Base-by-base conservation (phyloP, 257 asterid species). In the Nicotiana tomentosiformis region DNA sequence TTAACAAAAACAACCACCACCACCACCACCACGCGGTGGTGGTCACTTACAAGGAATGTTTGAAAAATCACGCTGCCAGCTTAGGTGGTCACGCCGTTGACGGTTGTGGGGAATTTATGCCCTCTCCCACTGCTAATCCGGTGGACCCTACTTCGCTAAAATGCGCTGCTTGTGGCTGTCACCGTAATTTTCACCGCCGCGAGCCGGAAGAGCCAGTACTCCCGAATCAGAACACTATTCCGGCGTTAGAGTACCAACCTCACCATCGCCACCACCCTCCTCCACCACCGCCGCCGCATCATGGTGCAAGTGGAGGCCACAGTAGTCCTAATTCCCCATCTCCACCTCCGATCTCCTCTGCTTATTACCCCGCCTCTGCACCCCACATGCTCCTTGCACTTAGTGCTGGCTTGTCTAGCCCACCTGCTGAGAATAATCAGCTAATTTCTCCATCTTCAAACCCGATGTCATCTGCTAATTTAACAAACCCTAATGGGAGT, bases 151-250 rank as follows among this genome's bases (percentile, higher is more conserved):
- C 99, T 30, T 92, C 98, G 17, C 90, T 96, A 3, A 94, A 90
- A 89, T 96, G 99, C 91, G 98, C 99, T 20, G 99, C 98, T 2
- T 96, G 98, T 81, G 98, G 98, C 1, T 96, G 99, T 87, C 99
- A 96, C 92, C 97, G 98, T 32, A 96, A 93, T 68, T 96, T 96
- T 93, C 99, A 96, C 90, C 98, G 99, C 87, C 98, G 98, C 0
- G 98, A 94, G 80, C 92, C 95, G 77, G 93, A 97, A 1, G 98
- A 94, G 2, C 95, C 89, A 4, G 86, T 87, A 0, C 69, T 84
- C 57, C 85, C 85, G 0, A 89, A 85, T 4, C 90, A 92, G 0
- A 81, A 68, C 70, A 78, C 93, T 7, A 35, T 86, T 2, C 89
- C 97, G 5, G 93, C 93, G 11, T 89, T 94, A 12, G 97, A 93